Base-by-base conservation (phyloP, 176 grass and related monocot genomes). In the sorghum (Sorghum bicolor) region DNA sequence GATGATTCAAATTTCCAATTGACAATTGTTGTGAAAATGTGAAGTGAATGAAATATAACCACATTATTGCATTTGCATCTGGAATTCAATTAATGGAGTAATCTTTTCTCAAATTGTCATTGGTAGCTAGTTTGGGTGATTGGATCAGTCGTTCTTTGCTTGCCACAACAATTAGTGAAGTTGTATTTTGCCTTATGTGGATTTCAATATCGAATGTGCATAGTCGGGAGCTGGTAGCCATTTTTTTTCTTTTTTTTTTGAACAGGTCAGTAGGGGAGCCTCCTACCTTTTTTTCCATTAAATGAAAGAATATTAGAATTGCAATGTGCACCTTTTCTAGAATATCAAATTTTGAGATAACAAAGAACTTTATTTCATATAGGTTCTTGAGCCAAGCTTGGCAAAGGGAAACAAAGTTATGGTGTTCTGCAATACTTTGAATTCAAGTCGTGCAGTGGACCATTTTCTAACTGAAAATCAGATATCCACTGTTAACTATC, bases 371-470 rank as follows among this genome's bases (percentile, higher is more conserved):
- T 79, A 19, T 55, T 71, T 68, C 72, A 14, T 86, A 45, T 72
- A 98, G 96, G 93, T 98, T 89, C 93, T 98, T 83, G 93, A 95
- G 87, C 93, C 96, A 86, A 98, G 96, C 70, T 88, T 98, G 88
- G 80, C 91, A 45, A 98, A 92, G 78, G 96, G 96, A 85, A 95
- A 98, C 30, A 80, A 94, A 70, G 89, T 98, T 65, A 98, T 98
- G 93, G 96, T 98, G 38, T 98, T 98, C 83, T 98, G 96, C 77
- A 98, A 98, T 88, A 98, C 96, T 31, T 73, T 98, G 39, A 98
- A 95, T 87, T 98, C 96, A 75, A 95, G 96, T 65, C 96, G 91
- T 83, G 96, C 96, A 10, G 96, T 95, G 73, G 96, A 95, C 74
- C 96, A 98, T 86, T 95, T 95, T 89, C 87, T 98, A 13, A 88